Evolutionary conservation across 73 alveolate species (phyloP), one percentile per base, ranked within the genome.

Genomic region (Paramecium pentaurelia): DNA sequence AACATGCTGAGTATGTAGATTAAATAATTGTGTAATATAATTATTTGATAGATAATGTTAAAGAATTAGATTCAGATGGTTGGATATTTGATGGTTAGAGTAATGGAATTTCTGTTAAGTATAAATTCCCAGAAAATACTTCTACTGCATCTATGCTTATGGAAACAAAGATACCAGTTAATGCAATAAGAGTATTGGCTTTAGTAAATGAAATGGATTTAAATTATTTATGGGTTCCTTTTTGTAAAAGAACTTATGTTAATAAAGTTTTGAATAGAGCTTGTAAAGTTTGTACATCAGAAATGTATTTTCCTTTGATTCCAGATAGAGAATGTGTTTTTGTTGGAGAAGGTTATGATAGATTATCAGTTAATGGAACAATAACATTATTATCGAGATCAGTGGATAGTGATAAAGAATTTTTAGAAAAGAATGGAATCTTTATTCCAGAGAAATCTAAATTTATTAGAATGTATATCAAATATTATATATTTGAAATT

Each of bases 281-380:
- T 0, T 80, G 91, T 32, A 80, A 80, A 11, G 91, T 80, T 27
- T 80, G 91, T 25, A 80, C 91, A 18, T 45, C 91, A 14, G 91
- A 80, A 42, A 80, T 80, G 91, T 80, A 80, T 80, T 80, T 80
- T n/a, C 91, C 91, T 25, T n/a, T 80, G 44, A 80, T 80, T 45
- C 91, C 91, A 42, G 47, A 80, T 80, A 20, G 91, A 28, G 91
- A 80, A 49, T 45, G 77, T 22, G 91, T 80, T 20, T 80, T 80
- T 36, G 45, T 80, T 8, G 91, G 91, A 8, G 73, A 40, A 28
- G 91, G 91, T 6, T 45, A 45, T 44, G 91, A 80, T 80, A 80
- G 91, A 80, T 80, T 80, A 11, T 45, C 45, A 45, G 75, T 25
- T 18, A 80, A 80, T 80, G 91, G 91, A 20, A 80, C 91, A 25